Evolutionary conservation across 2,329 filamentous ascomycete genomes (phyloP).

Genomic region (Ilyonectria robusta): DNA sequence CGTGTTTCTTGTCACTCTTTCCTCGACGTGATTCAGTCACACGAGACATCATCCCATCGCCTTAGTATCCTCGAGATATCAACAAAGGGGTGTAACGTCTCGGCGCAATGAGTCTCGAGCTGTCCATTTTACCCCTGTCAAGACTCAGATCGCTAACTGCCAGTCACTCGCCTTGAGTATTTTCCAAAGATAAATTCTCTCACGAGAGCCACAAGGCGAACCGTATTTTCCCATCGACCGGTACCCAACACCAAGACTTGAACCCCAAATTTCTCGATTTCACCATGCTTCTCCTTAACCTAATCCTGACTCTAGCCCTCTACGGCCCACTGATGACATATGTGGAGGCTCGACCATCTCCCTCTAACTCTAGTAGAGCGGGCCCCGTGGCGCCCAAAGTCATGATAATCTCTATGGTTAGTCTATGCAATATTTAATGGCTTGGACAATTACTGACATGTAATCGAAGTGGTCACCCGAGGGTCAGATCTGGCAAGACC

Average conservation of each 20-base stretch:
- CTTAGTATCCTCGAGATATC: conserved; percentile 6
- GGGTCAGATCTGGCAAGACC: conserved; percentile 72
- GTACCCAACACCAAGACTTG: background rate
- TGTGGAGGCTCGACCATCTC: conserved; percentile 14
- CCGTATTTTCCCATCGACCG: background rate
- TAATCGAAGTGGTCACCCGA: conserved; percentile 71
- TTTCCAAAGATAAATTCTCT: conserved; percentile 27
- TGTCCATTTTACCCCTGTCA: conserved; percentile 3
- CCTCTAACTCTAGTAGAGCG: background rate
- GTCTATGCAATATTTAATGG: conserved; percentile 34
- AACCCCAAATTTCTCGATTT: background rate
- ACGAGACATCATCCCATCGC: conserved; percentile 42
- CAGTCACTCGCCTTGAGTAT: background rate
- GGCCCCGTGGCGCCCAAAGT: conserved; percentile 67
- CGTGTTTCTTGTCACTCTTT: conserved; percentile 6
- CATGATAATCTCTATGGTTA: conserved; percentile 74
- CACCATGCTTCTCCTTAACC: conserved; percentile 28
- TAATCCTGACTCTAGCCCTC: conserved; percentile 23
- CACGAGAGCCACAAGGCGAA: background rate
- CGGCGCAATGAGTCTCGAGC: conserved; percentile 24
- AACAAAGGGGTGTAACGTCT: conserved; percentile 31
- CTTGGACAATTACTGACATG: conserved; percentile 14
- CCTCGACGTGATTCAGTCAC: conserved; percentile 21
- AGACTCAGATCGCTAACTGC: background rate
- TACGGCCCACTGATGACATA: conserved; percentile 8